These are phyloP conservation scores for Astrothelium macrocarpum DNA, from an alignment of 495 filamentous ascomycete species.

Conservation along the genomic window DNA sequence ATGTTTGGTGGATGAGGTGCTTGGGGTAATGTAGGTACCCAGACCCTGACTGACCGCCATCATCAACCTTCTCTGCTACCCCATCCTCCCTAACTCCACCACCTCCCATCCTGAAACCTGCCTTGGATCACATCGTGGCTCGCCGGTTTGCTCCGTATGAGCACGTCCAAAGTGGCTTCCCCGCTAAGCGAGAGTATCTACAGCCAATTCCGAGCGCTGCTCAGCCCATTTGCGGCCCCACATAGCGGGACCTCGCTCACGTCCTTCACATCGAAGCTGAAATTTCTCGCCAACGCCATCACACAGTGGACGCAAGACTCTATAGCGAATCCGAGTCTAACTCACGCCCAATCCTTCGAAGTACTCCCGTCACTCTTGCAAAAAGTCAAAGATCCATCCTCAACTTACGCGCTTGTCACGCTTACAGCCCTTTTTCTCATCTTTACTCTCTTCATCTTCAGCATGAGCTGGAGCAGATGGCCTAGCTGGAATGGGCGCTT, in stretches of 20 bases:
- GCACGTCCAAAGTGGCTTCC: slow-evolving; percentile 4
- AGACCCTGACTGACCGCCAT: not conserved
- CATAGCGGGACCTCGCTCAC: not conserved
- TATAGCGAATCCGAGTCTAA: too few species aligned
- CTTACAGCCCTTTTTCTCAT: not conserved
- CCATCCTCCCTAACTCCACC: not conserved
- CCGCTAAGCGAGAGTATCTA: not conserved
- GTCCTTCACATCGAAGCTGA: not conserved
- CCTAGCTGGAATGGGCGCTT: slow-evolving; percentile 41
- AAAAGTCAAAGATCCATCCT: not conserved
- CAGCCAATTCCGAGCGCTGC: not conserved
- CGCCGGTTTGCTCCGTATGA: not conserved
- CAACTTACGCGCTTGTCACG: not conserved
- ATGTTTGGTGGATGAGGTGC: not conserved
- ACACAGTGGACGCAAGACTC: not conserved
- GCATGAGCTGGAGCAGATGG: slow-evolving; percentile 58
- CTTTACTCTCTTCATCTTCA: slow-evolving; percentile 38
- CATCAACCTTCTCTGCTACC: not conserved
- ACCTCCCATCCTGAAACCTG: not conserved
- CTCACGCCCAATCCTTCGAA: not conserved
- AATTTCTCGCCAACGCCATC: not conserved
- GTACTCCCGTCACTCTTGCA: not conserved
- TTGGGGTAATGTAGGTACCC: not conserved
- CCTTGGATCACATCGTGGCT: not conserved
- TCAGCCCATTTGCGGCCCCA: not conserved